Evolutionary conservation across 1,284 basidiomycete genomes (phyloP), one percentile per base, ranked within the genome.

Genomic region (Irpex sp.): DNA sequence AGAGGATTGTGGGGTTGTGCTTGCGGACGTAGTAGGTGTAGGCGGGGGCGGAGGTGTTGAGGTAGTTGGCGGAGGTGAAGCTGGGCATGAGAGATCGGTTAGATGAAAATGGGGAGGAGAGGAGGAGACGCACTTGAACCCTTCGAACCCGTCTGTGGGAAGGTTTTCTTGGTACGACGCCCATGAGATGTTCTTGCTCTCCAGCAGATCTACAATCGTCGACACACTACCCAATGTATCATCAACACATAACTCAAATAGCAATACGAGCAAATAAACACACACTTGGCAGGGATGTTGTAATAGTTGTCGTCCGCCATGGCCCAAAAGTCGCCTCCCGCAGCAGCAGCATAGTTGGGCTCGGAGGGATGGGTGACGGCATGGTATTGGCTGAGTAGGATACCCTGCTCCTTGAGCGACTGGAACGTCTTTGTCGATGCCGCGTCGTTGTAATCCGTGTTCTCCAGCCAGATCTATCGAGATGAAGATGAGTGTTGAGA

Each of bases 311-410:
- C 87, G 62, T 80, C 79, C 8, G 68, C 71, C 68, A 84, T 74
- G 31, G 87, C 88, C 55, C 77, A 89, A 72, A 85, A 88, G 68
- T 85, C 82, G 57, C 88, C 88, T 19, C 79, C 80, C 4, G 79
- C 78, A 0, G 76, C 68, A 2, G 79, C 77, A 40, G 85, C 67
- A 65, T 86, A 88, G 68, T 89, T 87, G 17, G 88, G 87, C 72
- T 89, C 82, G 0, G 85, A 86, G 13, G 86, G 79, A 68, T 89
- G 87, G 1, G 88, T 88, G 37, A 89, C 66, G 0, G 76, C 84
- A 67, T 84, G 84, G 73, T 81, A 88, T 49, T 79, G 74, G 36
- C 76, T 77, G 40, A 90, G 76, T 3, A 80, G 70, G 62, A 89
- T 75, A 13, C 86, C 86, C 68, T 86, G 75, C 59, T 77, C 71